These are phyloP conservation scores for Ustilago xerochloae DNA, from an alignment of 1,284 basidiomycete genomes.

Conservation along the genomic window DNA sequence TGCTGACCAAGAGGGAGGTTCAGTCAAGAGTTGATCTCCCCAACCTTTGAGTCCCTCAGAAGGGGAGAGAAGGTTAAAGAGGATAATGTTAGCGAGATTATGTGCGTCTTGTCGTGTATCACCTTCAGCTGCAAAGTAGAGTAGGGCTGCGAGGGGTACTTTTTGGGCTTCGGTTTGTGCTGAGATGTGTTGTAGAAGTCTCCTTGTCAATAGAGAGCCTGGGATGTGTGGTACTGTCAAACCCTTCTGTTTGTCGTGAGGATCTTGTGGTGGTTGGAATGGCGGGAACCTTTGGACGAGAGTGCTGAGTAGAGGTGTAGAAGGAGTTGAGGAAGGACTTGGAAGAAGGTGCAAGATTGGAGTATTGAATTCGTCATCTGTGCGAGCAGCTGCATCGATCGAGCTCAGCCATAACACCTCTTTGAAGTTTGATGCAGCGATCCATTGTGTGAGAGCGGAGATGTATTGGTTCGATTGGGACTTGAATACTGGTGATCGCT, in stretches of 20 bases:
- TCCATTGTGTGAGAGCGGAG: constrained; percentile 22
- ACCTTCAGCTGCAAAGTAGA: constrained; percentile 60
- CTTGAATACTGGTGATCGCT: constrained; percentile 57
- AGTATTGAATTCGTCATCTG: constrained; percentile 49
- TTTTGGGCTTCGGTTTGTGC: not conserved
- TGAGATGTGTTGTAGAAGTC: constrained; percentile 17
- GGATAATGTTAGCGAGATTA: constrained; percentile 17
- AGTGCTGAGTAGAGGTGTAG: constrained; percentile 4
- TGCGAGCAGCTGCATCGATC: constrained; percentile 55
- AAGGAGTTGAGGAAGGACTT: constrained; percentile 1
- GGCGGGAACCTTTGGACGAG: not conserved
- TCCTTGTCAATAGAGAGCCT: constrained; percentile 36
- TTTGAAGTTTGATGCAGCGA: not conserved
- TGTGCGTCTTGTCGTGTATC: constrained; percentile 61
- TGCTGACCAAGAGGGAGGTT: constrained; percentile 27
- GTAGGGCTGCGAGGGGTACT: constrained; percentile 22
- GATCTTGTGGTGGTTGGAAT: constrained; percentile 3
- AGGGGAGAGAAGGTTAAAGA: constrained; percentile 18
- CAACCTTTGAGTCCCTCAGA: not conserved
- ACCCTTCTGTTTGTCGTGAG: not conserved
- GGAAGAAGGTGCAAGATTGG: constrained; percentile 30
- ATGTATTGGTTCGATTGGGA: constrained; percentile 25
- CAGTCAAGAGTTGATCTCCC: not conserved
- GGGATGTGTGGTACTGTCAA: constrained; percentile 43
- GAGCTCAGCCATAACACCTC: constrained; percentile 29